Conservation (phyloP, 129 eudicot genomes). For the Daucus carota region DH1_v3.0 NC_030383.2:61916001-61916500, state of each 20-base stretch:
- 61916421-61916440: not conserved
- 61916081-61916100: not conserved
- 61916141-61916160: no score
- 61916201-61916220: no score
- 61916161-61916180: no score
- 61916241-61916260: conserved; percentile 78
- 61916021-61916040: no score
- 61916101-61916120: no score
- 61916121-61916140: no score
- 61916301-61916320: conserved; percentile 32
- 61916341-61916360: conserved; percentile 50
- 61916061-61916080: not conserved
- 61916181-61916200: no score
- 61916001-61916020: no score
- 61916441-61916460: no score
- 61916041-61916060: no score
- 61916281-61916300: conserved; percentile 61
- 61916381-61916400: conserved; percentile 10
- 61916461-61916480: no score
- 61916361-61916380: conserved; percentile 60
- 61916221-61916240: conserved; percentile 25
- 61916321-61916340: conserved; percentile 49
- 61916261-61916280: conserved; percentile 74
- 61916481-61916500: no score
- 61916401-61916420: not conserved